Conservation (phyloP, 2,329 filamentous ascomycete genomes). For the Talaromyces marneffei region DNA sequence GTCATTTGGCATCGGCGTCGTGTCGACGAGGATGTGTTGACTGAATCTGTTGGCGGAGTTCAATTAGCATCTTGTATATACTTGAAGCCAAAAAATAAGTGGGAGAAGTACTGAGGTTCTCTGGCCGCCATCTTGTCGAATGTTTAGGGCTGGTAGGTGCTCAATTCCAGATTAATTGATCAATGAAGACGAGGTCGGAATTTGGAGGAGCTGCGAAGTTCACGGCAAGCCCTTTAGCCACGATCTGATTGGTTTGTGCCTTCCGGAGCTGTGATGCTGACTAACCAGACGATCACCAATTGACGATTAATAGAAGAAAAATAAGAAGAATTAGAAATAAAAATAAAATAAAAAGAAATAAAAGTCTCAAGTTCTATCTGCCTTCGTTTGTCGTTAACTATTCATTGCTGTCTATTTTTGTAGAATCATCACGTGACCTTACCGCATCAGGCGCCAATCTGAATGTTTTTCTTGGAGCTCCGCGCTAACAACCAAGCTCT, state of each 20-base stretch:
- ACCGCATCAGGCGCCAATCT: not conserved
- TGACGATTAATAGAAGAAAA: not conserved
- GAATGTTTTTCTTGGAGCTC: slow-evolving; percentile 12
- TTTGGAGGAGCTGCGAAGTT: slow-evolving; percentile 22
- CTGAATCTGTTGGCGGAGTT: slow-evolving; percentile 65
- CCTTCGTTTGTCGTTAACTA: not conserved
- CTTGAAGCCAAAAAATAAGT: slow-evolving; percentile 21
- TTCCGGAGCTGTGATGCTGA: slow-evolving; percentile 14
- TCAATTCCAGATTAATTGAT: slow-evolving; percentile 11
- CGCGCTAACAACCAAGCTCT: slow-evolving; percentile 6
- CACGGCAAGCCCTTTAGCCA: slow-evolving; percentile 30
- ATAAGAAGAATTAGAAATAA: not conserved
- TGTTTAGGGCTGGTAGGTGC: slow-evolving; percentile 12
- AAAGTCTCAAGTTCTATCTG: not conserved
- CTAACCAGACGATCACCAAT: slow-evolving; percentile 5
- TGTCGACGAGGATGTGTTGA: slow-evolving; percentile 88
- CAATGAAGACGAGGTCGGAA: slow-evolving; percentile 8
- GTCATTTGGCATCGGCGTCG: slow-evolving; percentile 83
- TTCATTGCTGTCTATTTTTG: not conserved
- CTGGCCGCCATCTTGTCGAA: slow-evolving; percentile 27
- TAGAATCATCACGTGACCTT: slow-evolving; percentile 6
- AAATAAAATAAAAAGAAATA: not conserved
- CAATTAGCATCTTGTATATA: slow-evolving; percentile 13
- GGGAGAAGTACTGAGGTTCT: slow-evolving; percentile 27
- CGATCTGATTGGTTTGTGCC: slow-evolving; percentile 29